Evolutionary conservation across 805 yeast species (phyloP).

Genomic region (Saccharomycopsis malanga): DNA sequence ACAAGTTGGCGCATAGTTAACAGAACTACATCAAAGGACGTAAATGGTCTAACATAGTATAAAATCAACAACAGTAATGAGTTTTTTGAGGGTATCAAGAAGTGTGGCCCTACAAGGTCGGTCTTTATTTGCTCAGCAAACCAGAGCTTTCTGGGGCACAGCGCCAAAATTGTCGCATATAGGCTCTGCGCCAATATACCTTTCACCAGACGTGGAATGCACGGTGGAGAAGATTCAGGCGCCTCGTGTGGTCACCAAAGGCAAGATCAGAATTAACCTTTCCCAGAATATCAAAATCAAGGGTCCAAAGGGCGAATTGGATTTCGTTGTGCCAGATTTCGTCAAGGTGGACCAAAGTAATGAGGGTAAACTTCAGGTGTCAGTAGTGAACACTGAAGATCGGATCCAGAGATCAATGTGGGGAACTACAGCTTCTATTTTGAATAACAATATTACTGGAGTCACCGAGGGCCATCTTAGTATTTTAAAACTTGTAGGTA

Average conservation of each 20-base stretch:
- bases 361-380: slow-evolving; percentile 40
- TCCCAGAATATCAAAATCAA: slow-evolving; percentile 59
- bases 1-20: no score
- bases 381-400: slow-evolving; percentile 48
- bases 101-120: no score
- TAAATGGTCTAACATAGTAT: no score
- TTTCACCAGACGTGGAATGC: slow-evolving; percentile 55
- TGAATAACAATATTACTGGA: slow-evolving; percentile 76
- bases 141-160: no score
- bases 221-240: slow-evolving; percentile 41
- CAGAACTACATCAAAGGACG: no score
- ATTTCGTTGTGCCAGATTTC: slow-evolving; percentile 36
- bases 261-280: slow-evolving; percentile 50
- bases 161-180: slow-evolving; percentile 69
- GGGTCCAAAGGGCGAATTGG: slow-evolving; percentile 37
- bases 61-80: no score
- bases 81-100: no score
- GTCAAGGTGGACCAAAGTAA: slow-evolving; percentile 2
- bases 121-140: no score
- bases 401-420: slow-evolving; percentile 81
- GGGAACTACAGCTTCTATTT: slow-evolving; percentile 84
- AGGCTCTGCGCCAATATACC: slow-evolving; percentile 70
- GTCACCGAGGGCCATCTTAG: slow-evolving; percentile 90
- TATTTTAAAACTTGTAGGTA: slow-evolving; percentile 84
- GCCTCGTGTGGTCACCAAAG: slow-evolving; percentile 60